Evolutionary conservation across 2,329 filamentous ascomycete species (phyloP).

Genomic region (Curvularia lunata): DNA sequence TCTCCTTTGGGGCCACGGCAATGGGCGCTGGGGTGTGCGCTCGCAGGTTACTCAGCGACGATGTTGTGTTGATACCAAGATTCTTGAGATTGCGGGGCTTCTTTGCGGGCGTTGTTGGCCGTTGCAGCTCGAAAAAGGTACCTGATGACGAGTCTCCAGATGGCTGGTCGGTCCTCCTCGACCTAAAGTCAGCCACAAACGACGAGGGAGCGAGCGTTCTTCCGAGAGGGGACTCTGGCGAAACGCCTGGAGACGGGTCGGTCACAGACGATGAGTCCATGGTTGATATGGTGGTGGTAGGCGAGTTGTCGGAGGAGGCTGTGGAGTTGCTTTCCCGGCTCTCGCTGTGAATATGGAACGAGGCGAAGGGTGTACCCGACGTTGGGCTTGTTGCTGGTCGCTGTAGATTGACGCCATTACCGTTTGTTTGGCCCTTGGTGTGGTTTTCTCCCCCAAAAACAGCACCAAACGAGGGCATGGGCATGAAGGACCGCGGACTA

Average conservation of each 20-base stretch:
- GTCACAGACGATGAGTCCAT: constrained; percentile 90
- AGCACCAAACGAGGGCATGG: constrained; percentile 77
- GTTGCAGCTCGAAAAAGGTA: constrained; percentile 62
- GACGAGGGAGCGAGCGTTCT: constrained; percentile 73
- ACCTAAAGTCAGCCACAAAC: constrained; percentile 65
- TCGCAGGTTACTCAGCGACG: constrained; percentile 55
- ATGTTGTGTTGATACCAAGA: constrained; percentile 74
- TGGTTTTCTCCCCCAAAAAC: constrained; percentile 70
- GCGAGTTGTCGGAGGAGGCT: constrained; percentile 90
- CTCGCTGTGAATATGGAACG: constrained; percentile 67
- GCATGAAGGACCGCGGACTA: constrained; percentile 46
- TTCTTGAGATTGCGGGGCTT: constrained; percentile 85
- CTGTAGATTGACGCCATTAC: constrained; percentile 41
- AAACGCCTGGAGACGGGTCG: constrained; percentile 86
- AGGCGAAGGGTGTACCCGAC: constrained; percentile 43
- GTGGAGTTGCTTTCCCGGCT: constrained; percentile 81
- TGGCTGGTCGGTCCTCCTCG: constrained; percentile 39
- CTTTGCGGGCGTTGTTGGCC: constrained; percentile 62
- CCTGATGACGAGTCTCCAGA: constrained; percentile 53
- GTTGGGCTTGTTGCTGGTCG: constrained; percentile 46
- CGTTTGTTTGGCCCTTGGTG: constrained; percentile 55
- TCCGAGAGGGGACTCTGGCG: constrained; percentile 85
- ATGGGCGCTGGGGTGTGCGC: constrained; percentile 59
- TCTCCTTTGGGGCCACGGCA: constrained; percentile 56
- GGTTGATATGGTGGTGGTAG: constrained; percentile 90